Base-by-base conservation (phyloP, 2,329 filamentous ascomycete species). In the Sarocladium oryzae region DNA sequence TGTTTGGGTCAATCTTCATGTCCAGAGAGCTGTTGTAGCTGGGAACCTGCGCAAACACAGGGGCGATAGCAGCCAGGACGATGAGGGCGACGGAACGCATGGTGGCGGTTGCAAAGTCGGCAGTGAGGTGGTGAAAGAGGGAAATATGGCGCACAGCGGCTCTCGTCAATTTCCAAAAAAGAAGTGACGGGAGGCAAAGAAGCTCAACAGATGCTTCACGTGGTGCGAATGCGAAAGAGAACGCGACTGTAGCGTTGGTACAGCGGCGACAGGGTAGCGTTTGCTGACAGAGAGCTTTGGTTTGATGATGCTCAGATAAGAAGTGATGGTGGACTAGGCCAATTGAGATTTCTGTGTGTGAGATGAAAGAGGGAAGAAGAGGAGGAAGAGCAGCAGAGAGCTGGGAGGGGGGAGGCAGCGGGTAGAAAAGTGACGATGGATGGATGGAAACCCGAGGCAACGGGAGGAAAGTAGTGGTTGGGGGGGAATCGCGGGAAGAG, bases 21-120 rank as follows among this genome's bases (percentile, higher is more conserved):
- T 69, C 57, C 41, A 69, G 65, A 49, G 67, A 61, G 60, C 64
- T 69, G 50, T 65, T 73, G 60, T 72, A 78, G 64, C 72, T 73
- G 51, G 66, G 59, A 41, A 65, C 63, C 54, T 71, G 68, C 48
- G 73, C 72, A 16, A 49, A 20, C 54, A 67, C 69, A 56, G 69
- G 71, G 53, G 67, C 60, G 52, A 67, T 62, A 56, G 69, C 66
- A 57, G 75, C 75, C 56, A 78, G 64, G 62, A 71, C 70, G 57
- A 72, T 58, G 56, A 73, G 54, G 54, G 69, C 62, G 54, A 67
- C 55, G 56, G 66, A 64, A 56, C 63, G 63, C 58, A 70, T 72
- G 73, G 75, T 76, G 49, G 56, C 67, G 66, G 57, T 46, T 51
- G 56, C 53, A 55, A 46, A 52, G 28, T 6, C n/a, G 37, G 28